Percentiles rank a stretch among this genome's conserved stretches.
phyloP scores from a whole-genome alignment of 768 basidiomycete species.

The Glaciozyma martinii region DNA sequence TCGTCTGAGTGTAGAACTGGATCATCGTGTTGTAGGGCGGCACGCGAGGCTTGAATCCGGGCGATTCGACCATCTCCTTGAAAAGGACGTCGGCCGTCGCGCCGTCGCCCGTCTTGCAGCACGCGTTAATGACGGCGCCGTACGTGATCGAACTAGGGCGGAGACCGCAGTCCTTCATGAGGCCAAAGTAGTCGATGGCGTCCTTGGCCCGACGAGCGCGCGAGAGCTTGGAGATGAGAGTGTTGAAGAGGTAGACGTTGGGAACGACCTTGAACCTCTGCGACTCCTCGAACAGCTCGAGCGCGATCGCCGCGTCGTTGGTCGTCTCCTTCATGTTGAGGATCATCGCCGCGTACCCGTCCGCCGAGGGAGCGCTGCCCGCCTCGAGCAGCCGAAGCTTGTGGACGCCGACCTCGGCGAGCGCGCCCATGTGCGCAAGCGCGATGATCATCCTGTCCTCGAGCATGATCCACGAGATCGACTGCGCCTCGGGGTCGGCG shows the following conservation, averaged over 20 bases:
- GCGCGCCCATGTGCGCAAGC: conserved; percentile 66
- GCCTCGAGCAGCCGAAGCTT: conserved; percentile 65
- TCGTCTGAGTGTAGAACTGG: conserved; percentile 86
- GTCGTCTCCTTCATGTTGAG: conserved; percentile 81
- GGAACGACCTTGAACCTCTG: conserved; percentile 59
- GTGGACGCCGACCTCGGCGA: conserved; percentile 72
- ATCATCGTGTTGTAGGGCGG: conserved; percentile 99
- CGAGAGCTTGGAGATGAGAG: conserved; percentile 88
- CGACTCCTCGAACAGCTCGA: conserved; percentile 73
- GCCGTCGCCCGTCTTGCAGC: conserved; percentile 83
- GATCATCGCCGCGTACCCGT: conserved; percentile 87
- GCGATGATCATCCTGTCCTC: conserved; percentile 88
- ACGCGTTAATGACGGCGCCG: conserved; percentile 80
- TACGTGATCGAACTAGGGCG: conserved; percentile 79
- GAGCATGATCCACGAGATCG: conserved; percentile 59
- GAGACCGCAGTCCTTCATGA: conserved; percentile 62
- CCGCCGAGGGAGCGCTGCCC: conserved; percentile 68
- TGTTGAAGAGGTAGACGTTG: conserved; percentile 89
- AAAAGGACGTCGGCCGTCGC: conserved; percentile 73
- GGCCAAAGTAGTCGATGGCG: conserved; percentile 74
- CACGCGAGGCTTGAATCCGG: conserved; percentile 73
- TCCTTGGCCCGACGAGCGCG: conserved; percentile 88
- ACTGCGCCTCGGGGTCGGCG: conserved; percentile 46
- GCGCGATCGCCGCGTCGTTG: conserved; percentile 81
- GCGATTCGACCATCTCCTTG: conserved; percentile 64